phyloP scores from a whole-genome alignment of 352 stramenopile genomes.

The Phytopythium helicoides region DNA sequence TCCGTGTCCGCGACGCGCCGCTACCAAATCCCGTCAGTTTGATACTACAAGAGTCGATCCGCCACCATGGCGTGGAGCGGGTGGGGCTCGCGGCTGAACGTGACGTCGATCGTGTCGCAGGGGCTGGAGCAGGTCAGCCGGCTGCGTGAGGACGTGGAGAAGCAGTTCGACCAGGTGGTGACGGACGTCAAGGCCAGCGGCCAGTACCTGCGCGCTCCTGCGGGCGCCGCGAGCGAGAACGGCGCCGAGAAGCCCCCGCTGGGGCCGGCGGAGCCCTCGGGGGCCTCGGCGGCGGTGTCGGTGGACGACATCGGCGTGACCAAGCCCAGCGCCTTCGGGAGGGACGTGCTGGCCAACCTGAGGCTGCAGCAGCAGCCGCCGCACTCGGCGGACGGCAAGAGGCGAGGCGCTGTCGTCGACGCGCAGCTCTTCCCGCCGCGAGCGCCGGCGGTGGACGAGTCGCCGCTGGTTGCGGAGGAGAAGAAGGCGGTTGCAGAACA shows the following conservation, averaged over 20 bases:
- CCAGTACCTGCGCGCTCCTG: background rate
- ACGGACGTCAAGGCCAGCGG: conserved; percentile 19
- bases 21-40: too few relatives aligned
- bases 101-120: conserved; percentile 82
- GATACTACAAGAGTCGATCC: background rate
- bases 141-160: conserved; percentile 85
- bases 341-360: conserved; percentile 5
- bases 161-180: conserved; percentile 85
- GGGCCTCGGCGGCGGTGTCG: background rate
- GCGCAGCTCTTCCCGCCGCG: background rate
- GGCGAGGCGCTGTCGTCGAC: background rate
- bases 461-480: conserved; percentile 2
- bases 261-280: too few relatives aligned
- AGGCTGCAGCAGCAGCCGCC: conserved; percentile 12
- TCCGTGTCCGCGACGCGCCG: too few relatives aligned
- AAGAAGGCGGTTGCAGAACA: background rate
- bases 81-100: conserved; percentile 72
- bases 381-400: conserved; percentile 20
- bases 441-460: background rate
- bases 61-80: conserved; percentile 37
- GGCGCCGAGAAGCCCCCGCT: too few relatives aligned
- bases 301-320: conserved; percentile 28
- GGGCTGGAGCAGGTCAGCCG: conserved; percentile 80
- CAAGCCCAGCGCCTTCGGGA: conserved; percentile 15
- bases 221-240: background rate